Base-by-base conservation (phyloP, 192 early-diverging fungal species). In the Backusella sp. region DNA sequence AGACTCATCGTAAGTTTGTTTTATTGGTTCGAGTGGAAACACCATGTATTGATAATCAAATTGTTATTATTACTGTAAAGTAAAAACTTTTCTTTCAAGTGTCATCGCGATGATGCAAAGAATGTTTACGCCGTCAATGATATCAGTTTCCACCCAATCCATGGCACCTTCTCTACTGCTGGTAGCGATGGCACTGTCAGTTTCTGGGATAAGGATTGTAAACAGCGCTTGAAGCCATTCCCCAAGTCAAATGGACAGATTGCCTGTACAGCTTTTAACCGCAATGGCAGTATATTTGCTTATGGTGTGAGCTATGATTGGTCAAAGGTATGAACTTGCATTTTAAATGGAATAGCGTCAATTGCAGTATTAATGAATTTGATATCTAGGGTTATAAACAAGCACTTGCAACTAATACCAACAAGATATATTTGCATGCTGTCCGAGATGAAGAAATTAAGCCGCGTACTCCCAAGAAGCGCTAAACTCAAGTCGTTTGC, bases 151-250 rank as follows among this genome's bases (percentile, higher is more conserved):
- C 93, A 96, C 79, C 95, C 95, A 2, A 37, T 83, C 2, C 92
- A 94, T 81, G 95, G 95, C 37, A 98, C 97, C 14, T 96, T 97
- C 79, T 89, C 92, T 21, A 96, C 96, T 15, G 90, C 90, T 3
- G 95, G 95, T 34, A 86, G 92, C 21, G 96, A 99, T 81, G 96
- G 96, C 30, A 86, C 88, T 32, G 91, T 96, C 66, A 84, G 89
- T 53, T 96, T 97, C 79, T 99, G 97, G 97, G 97, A 99, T 84
- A 97, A 97, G 83, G 94, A 95, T 78, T 91, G 94, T 21, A 92
- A 92, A 78, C 92, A 92, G 72, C 90, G 92, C 70, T 88, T 98
- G 72, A 97, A 97, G 85, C 74, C 80, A 19, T 92, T 94, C 79
- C 66, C 82, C 37, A 89, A 90, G 28, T 82, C 91, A 17, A 88